Evolutionary conservation across 805 yeast species (phyloP), one percentile per base, ranked within the genome.

Genomic region (Saturnispora dispora): DNA sequence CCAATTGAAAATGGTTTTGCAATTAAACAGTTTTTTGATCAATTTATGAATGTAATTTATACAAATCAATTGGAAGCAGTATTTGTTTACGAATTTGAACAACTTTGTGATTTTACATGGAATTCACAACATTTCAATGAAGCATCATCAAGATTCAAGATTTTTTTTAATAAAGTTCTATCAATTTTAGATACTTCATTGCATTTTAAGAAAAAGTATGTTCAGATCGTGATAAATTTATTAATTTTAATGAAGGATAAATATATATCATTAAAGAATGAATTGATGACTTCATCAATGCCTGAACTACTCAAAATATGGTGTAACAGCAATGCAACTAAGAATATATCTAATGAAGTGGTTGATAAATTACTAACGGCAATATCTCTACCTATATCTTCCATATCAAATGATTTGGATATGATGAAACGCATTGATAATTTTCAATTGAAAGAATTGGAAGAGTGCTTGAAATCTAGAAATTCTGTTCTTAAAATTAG

Each of bases 21-120:
- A 72, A 22, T 51, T 32, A 36, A 20, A 11, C 59, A 59, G 7
- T 83, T 87, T 62, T 81, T 87, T 63, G 73, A 75, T 28, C 72
- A 73, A 4, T 85, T 84, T 57, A 81, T 90, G 88, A 72, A 71
- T 43, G 66, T 69, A 9, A 74, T 79, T 4, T 88, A 84, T 59
- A 71, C 85, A 45, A 81, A 88, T 1, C 78, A 79, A 42, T 70
- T 89, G 15, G 80, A 80, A 46, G 75, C 73, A 35, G 76, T 82
- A 1, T 67, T 88, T 20, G 69, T 74, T 32, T 60, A 65, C 35
- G 73, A 79, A 13, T 84, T 85, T 59, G 74, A 74, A 9, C 74
- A 71, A 18, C 66, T 72, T 25, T 68, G 76, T 58, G 41, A 18
- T 37, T 37, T 37, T 17, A 37, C 41, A 18, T 37, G 41, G 41